A percentile compares a stretch with the other conserved stretches of the same genome.
phyloP scores from a whole-genome alignment of 1,284 basidiomycete species.

The Ustilago lituana region DNA sequence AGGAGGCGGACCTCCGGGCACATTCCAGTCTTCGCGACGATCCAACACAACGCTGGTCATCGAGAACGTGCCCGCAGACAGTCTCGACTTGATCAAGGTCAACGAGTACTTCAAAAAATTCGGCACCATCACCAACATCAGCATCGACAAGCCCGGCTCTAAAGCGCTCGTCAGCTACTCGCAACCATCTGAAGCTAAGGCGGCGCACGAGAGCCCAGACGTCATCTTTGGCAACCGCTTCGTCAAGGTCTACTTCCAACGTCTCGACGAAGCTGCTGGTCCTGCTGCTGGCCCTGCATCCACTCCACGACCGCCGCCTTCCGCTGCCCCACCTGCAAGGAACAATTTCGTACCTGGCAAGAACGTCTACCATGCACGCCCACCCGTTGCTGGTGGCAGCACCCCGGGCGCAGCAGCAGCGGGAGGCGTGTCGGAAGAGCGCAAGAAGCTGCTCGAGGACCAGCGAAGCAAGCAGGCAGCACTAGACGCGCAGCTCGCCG shows the following conservation, averaged over 20 bases:
- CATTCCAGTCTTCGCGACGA: constrained; percentile 62
- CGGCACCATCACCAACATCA: constrained; percentile 91
- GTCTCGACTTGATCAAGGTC: constrained; percentile 80
- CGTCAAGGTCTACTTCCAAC: constrained; percentile 75
- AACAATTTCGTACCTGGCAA: constrained; percentile 58
- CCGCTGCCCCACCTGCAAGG: constrained; percentile 23
- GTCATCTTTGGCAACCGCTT: constrained; percentile 93
- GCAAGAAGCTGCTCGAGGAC: constrained; percentile 69
- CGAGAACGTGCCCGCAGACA: constrained; percentile 88
- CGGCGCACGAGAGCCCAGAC: constrained; percentile 90
- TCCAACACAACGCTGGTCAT: constrained; percentile 84
- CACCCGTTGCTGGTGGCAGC: constrained; percentile 18
- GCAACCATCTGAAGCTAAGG: constrained; percentile 83
- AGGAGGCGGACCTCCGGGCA: constrained; percentile 71
- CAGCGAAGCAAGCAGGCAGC: constrained; percentile 75
- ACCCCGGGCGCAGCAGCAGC: constrained; percentile 9
- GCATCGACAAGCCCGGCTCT: constrained; percentile 80
- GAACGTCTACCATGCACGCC: constrained; percentile 60
- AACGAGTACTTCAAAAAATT: constrained; percentile 91
- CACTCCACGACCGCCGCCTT: constrained; percentile 73
- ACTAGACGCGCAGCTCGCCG: constrained; percentile 83
- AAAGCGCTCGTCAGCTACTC: constrained; percentile 85
- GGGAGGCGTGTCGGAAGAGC: constrained; percentile 45
- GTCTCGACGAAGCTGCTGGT: constrained; percentile 72
- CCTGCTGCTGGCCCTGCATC: constrained; percentile 75